These are phyloP conservation scores for Alternaria solani DNA, from an alignment of 2,329 filamentous ascomycete genomes.

Conservation along the genomic window DNA sequence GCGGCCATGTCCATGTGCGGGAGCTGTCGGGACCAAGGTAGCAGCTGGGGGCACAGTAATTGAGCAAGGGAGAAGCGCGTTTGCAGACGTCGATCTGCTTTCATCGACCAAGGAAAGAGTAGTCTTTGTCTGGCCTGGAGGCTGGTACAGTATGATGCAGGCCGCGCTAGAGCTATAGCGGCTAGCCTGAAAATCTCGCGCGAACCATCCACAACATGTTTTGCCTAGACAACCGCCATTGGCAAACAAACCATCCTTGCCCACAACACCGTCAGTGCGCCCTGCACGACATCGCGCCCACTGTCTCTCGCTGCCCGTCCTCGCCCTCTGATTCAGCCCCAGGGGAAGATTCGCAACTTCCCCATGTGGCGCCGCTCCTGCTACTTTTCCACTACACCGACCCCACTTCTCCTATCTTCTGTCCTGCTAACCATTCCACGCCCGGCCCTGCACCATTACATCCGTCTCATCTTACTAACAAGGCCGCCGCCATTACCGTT, in stretches of 20 bases:
- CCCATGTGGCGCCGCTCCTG: neutral
- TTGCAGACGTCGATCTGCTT: conserved; percentile 31
- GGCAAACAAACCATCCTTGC: conserved; percentile 20
- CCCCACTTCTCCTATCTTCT: conserved; percentile 14
- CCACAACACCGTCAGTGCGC: conserved; percentile 19
- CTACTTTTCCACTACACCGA: conserved; percentile 2
- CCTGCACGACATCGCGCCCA: conserved; percentile 17
- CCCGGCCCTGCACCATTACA: neutral
- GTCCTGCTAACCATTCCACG: neutral
- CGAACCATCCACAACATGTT: conserved; percentile 21
- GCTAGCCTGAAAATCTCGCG: conserved; percentile 12
- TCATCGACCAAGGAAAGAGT: conserved; percentile 30
- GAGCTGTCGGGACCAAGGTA: conserved; percentile 14
- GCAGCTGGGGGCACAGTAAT: conserved; percentile 31
- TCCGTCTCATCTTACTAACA: neutral
- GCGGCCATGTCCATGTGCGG: conserved; percentile 34
- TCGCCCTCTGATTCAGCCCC: neutral
- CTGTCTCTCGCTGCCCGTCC: neutral
- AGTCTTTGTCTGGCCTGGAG: conserved; percentile 42
- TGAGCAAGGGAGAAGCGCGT: conserved; percentile 40
- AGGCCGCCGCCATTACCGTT: neutral
- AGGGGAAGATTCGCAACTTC: conserved; percentile 3
- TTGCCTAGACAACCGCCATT: conserved; percentile 16
- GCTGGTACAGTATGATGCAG: conserved; percentile 28
- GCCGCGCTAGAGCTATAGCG: conserved; percentile 5